A percentile compares a stretch with the other conserved stretches of the same genome.
Evolutionary conservation across 2,329 filamentous ascomycete species (phyloP).

Genomic region (Cyphellophora attinorum): DNA sequence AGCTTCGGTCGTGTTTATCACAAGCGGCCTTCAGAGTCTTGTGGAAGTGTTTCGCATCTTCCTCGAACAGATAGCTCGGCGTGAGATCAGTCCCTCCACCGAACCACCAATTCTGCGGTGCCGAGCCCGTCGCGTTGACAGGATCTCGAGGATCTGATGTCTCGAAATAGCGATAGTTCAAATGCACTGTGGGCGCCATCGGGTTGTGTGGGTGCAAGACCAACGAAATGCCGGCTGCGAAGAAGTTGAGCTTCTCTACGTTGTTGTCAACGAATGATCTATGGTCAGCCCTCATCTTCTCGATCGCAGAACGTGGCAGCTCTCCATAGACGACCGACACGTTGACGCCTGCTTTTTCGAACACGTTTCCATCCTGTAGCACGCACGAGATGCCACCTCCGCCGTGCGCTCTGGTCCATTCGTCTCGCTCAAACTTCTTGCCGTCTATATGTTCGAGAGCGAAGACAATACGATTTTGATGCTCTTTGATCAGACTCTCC

Average conservation of each 20-base stretch:
- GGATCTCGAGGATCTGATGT: constrained; percentile 75
- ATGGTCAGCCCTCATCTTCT: constrained; percentile 90
- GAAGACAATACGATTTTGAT: constrained; percentile 78
- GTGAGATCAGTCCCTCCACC: constrained; percentile 92
- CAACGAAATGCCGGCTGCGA: constrained; percentile 84
- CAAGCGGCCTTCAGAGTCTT: constrained; percentile 84
- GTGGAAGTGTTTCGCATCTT: constrained; percentile 96
- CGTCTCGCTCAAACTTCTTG: constrained; percentile 69
- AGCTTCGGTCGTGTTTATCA: constrained; percentile 83
- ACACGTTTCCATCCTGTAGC: constrained; percentile 89
- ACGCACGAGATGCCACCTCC: constrained; percentile 93
- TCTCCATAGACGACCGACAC: constrained; percentile 91
- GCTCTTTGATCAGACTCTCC: constrained; percentile 90
- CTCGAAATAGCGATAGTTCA: constrained; percentile 99
- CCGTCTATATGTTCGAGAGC: constrained; percentile 79
- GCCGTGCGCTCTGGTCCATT: constrained; percentile 78
- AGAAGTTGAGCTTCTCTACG: constrained; percentile 83
- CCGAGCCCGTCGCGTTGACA: constrained; percentile 42
- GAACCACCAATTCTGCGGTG: constrained; percentile 80
- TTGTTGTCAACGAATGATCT: constrained; percentile 71
- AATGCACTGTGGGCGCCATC: constrained; percentile 92
- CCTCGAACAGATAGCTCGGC: constrained; percentile 87
- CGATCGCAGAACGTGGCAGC: constrained; percentile 75
- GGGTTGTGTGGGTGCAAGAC: constrained; percentile 91
- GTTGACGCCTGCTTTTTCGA: constrained; percentile 95